A percentile compares a stretch with the other conserved stretches of the same genome.
These are phyloP conservation scores for Argentina anserina DNA, from an alignment of 306 rosid species.

Conservation along the genomic window DNA sequence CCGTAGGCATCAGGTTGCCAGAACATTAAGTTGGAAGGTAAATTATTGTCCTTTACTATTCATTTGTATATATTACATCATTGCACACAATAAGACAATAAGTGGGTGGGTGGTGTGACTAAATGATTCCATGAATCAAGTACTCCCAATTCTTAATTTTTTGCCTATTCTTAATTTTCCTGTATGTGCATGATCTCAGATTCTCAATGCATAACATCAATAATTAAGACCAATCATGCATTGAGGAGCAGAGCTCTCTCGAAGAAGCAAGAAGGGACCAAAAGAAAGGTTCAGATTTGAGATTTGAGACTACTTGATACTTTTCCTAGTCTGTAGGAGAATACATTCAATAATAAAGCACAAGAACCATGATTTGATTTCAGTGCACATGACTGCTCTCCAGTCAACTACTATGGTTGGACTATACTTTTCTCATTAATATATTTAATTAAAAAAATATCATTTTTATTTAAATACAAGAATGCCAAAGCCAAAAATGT, in stretches of 20 bases:
- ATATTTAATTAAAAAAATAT: no score
- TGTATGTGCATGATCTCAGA: background rate
- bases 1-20: background rate
- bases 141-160: background rate
- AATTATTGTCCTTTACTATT: background rate
- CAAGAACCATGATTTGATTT: slow-evolving; percentile 27
- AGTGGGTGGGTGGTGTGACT: background rate
- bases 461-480: no score
- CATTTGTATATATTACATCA: background rate
- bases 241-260: background rate
- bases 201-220: background rate
- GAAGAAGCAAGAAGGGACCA: background rate
- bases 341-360: slow-evolving; percentile 24
- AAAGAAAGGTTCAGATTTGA: slow-evolving; percentile 6
- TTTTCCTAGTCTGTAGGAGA: slow-evolving; percentile 29
- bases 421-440: background rate
- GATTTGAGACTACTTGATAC: no score
- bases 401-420: slow-evolving; percentile 12
- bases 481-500: background rate
- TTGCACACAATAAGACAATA: background rate
- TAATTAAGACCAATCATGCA: background rate
- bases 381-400: slow-evolving; percentile 37
- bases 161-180: background rate
- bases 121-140: background rate
- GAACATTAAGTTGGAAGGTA: background rate